Conservation (phyloP, 495 filamentous ascomycete species). For the Tuber aestivum region DNA sequence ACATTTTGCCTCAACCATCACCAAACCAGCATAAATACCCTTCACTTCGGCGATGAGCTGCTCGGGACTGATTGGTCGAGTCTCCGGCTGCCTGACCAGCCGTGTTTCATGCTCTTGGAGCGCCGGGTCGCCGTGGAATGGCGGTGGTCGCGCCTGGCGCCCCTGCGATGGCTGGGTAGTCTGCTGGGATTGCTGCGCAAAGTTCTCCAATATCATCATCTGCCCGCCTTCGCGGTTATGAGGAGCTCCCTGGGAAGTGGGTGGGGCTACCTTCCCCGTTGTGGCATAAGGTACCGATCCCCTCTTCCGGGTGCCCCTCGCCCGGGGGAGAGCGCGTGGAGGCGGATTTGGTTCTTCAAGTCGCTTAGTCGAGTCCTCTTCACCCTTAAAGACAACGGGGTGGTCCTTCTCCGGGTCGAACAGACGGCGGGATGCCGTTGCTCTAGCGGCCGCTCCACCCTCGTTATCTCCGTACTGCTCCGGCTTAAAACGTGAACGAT, state of each 20-base stretch:
- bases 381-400: slow-evolving; percentile 17
- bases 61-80: slow-evolving; percentile 62
- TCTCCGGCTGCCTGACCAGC: slow-evolving; percentile 47
- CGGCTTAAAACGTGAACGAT: slow-evolving; percentile 28
- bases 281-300: background rate
- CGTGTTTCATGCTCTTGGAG: slow-evolving; percentile 23
- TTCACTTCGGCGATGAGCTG: slow-evolving; percentile 66
- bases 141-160: background rate
- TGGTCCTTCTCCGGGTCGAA: slow-evolving; percentile 31
- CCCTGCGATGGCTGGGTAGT: slow-evolving; percentile 7
- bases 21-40: slow-evolving; percentile 67
- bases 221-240: slow-evolving; percentile 21
- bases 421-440: slow-evolving; percentile 19
- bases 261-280: background rate
- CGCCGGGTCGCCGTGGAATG: slow-evolving; percentile 8
- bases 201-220: slow-evolving; percentile 30
- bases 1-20: slow-evolving; percentile 75
- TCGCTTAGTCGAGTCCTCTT: slow-evolving; percentile 25
- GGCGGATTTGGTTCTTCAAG: slow-evolving; percentile 16
- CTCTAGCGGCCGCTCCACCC: slow-evolving; percentile 8
- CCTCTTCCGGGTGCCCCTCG: slow-evolving; percentile 11
- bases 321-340: slow-evolving; percentile 3
- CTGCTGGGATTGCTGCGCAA: slow-evolving; percentile 16
- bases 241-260: background rate
- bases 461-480: slow-evolving; percentile 26